Base-by-base conservation (phyloP, 163 green algal genomes). In the Chloromonas sp. region DNA sequence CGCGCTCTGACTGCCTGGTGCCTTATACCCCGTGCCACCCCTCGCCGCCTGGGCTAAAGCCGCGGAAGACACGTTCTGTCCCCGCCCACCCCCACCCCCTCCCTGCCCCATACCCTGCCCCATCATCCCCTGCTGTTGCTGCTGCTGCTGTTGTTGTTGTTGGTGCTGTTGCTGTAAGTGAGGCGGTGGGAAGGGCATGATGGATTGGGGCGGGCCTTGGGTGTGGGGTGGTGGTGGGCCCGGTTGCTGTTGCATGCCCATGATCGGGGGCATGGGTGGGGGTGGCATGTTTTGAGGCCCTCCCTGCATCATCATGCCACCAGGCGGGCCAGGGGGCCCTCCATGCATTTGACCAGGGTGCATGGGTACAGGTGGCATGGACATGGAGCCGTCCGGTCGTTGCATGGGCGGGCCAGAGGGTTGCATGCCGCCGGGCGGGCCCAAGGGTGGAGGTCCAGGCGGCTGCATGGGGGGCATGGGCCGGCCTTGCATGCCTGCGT, bases 81-180 rank as follows among this genome's bases (percentile, higher is more conserved):
- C 36, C 66, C 11, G 66, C 66, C 66, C 66, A 8, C 8, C 8
- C 66, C 5, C 8, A 76, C 8, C 66, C 11, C 8, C 66, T 11
- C 66, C 66, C 8, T 11, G 66, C 8, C 66, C 66, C 66, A 76
- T 11, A 76, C 66, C 66, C 11, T 11, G 8, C 66, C 66, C 66
- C 66, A 76, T 76, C 66, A 76, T 76, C 66, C 66, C 66, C 66
- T 11, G 13, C 71, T 79, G 71, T 14, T 79, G 71, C 13, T 79
- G 71, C 71, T 59, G 11, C 71, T 79, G 71, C 71, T 79, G 71
- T 58, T 79, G 71, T 36, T 79, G 71, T 14, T 79, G 71, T 14
- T 59, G 11, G 2, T 58, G 71, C 11, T 74, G 66, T 74, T 74
- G 66, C 66, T 74, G 66, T 5, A 15, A 11, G 5, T 74, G 66